Conservation (phyloP, 1,284 basidiomycete species). For the Ceratobasidium sp. region DNA sequence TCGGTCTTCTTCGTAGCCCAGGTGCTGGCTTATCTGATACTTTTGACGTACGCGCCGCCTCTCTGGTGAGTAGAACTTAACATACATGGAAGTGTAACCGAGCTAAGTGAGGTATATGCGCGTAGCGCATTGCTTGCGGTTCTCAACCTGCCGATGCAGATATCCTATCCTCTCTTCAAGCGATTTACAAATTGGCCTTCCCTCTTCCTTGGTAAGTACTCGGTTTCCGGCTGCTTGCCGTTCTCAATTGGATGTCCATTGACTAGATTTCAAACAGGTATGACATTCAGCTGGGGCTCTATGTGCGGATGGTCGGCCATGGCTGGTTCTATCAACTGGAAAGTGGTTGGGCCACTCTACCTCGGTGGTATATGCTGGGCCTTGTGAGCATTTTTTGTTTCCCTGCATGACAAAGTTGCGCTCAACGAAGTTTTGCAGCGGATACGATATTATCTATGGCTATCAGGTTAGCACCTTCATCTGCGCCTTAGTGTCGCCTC, state of each 20-base stretch:
- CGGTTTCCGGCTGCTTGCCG: not conserved
- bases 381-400: conserved; percentile 62
- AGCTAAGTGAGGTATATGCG: conserved; percentile 28
- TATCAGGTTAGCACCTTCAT: conserved; percentile 58
- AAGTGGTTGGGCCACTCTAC: conserved; percentile 55
- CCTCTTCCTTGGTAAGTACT: conserved; percentile 54
- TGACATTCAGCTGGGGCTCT: conserved; percentile 63
- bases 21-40: conserved; percentile 58
- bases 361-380: conserved; percentile 51
- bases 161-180: conserved; percentile 73
- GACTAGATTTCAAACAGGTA: conserved; percentile 14
- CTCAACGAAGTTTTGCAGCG: conserved; percentile 62
- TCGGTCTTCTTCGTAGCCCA: conserved; percentile 61
- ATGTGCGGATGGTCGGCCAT: conserved; percentile 63
- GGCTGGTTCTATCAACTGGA: conserved; percentile 60
- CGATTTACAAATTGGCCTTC: conserved; percentile 65
- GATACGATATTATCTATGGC: conserved; percentile 76
- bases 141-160: conserved; percentile 63
- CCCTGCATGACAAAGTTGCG: not conserved
- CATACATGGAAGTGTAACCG: not conserved
- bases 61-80: conserved; percentile 54
- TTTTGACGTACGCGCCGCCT: conserved; percentile 60
- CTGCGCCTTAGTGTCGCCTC: too few relatives aligned
- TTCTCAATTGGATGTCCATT: not conserved
- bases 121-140: conserved; percentile 62